Evolutionary conservation across 352 stramenopile species (phyloP), one percentile per base, ranked within the genome.

Genomic region (Globisporangium cystogenes): DNA sequence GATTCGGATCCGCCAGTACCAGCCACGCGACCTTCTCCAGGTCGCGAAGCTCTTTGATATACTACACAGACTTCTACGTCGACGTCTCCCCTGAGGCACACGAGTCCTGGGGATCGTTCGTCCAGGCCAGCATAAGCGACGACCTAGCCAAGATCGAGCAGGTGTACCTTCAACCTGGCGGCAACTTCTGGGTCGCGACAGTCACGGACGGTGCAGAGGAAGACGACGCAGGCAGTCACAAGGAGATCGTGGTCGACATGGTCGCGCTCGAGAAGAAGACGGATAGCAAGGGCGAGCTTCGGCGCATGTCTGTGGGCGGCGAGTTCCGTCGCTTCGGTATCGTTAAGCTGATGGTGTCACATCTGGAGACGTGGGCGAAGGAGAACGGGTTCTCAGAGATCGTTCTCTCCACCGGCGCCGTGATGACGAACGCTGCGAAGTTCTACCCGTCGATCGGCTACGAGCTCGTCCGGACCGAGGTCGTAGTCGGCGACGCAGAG

Each of bases 241-340:
- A 40, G 35, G 35, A 40, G 35, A 40, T 54, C 18, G 31, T 72
- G 1, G 51, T 61, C 7, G 64, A 50, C 15, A 68, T 68, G 50
- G 57, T 68, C 10, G 64, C 40, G 1, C 42, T 68, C 39, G 51
- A 69, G 26, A 52, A 47, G 42, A 72, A 63, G 16, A 4, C 5
- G 1, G 7, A 56, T 6, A 20, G 43, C 35, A 21, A 49, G 12
- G 60, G 60, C 33, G 64, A 72, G 51, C 51, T 72, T 42, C 65
- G 74, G 1, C 67, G 74, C 46, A 64, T 86, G 67, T 81, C 72
- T 1, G 72, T 82, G 26, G 60, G 68, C 51, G 20, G 48, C 31
- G 63, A 60, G 12, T 59, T 61, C 18, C 67, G 64, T 15, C 67
- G 71, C 14, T 64, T 59, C 21, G 69, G 72, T 29, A 40, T 86